Percentiles rank a stretch among this genome's conserved stretches.
phyloP scores from a whole-genome alignment of 768 basidiomycete genomes.

The Pleurotus cornucopiae region DNA sequence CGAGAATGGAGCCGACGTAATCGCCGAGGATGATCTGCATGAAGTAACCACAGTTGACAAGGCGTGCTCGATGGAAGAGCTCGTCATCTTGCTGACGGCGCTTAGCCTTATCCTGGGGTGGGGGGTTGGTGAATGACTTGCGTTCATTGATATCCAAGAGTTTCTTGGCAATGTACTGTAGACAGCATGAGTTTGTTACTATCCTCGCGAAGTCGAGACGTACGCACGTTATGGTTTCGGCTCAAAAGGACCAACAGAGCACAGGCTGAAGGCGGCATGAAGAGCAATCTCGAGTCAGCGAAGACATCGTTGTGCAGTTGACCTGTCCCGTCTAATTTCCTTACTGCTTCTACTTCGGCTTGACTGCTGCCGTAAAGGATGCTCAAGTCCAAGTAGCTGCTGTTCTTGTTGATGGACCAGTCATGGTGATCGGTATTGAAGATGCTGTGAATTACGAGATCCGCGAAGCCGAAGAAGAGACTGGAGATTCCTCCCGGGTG shows the following conservation, averaged over 20 bases:
- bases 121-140: conserved; percentile 34
- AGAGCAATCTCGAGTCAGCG: conserved; percentile 57
- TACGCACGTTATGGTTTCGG: conserved; percentile 70
- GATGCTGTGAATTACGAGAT: conserved; percentile 68
- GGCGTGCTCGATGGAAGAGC: conserved; percentile 67
- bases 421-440: conserved; percentile 54
- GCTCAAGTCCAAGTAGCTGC: conserved; percentile 75
- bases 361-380: conserved; percentile 66
- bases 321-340: conserved; percentile 64
- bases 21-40: conserved; percentile 70
- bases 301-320: conserved; percentile 66
- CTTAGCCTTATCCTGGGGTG: conserved; percentile 18
- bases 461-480: conserved; percentile 77
- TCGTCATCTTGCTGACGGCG: conserved; percentile 62
- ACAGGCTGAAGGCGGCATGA: conserved; percentile 70
- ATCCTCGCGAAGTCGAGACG: neutral
- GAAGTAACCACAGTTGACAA: conserved; percentile 72
- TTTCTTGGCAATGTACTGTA: conserved; percentile 65
- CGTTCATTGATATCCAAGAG: conserved; percentile 67
- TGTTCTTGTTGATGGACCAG: conserved; percentile 54
- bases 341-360: conserved; percentile 40
- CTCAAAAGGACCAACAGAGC: conserved; percentile 66
- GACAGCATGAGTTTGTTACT: conserved; percentile 8
- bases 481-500: conserved; percentile 71
- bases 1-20: conserved; percentile 73